A percentile compares a stretch with the other conserved stretches of the same genome.
phyloP scores from a whole-genome alignment of 2,329 filamentous ascomycete species.

The Neonectria sp. region DNA sequence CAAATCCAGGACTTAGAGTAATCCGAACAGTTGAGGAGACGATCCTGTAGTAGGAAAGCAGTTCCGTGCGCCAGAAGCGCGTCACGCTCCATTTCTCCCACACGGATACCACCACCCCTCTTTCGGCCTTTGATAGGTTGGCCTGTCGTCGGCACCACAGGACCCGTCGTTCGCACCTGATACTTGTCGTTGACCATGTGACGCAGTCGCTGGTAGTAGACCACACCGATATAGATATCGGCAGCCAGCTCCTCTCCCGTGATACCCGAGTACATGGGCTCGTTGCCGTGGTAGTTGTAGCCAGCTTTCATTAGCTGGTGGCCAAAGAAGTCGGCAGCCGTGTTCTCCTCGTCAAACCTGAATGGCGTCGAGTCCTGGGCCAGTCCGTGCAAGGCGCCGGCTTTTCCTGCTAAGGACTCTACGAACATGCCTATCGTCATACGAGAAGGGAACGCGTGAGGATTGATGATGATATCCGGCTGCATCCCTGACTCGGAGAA shows the following conservation, averaged over 20 bases:
- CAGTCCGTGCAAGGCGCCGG: constrained; percentile 93
- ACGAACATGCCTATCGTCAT: constrained; percentile 99
- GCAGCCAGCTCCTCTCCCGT: constrained; percentile 94
- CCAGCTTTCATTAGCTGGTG: constrained; percentile 95
- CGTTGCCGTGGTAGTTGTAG: constrained; percentile 98
- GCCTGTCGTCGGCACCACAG: constrained; percentile 89
- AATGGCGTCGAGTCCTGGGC: constrained; percentile 97
- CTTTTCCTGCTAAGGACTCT: constrained; percentile 95
- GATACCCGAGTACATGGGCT: constrained; percentile 98
- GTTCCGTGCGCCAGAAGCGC: constrained; percentile 95
- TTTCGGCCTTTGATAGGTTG: constrained; percentile 98
- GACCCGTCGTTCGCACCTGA: constrained; percentile 96
- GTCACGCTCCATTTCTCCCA: constrained; percentile 99
- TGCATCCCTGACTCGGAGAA: constrained; percentile 98
- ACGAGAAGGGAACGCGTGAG: constrained; percentile 98
- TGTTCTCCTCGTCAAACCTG: constrained; percentile 92
- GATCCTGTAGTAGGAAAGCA: constrained; percentile 94
- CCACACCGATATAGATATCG: constrained; percentile 96
- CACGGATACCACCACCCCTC: constrained; percentile 97
- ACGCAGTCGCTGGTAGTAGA: constrained; percentile 97
- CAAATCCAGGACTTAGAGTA: constrained; percentile 93
- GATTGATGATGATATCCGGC: constrained; percentile 98
- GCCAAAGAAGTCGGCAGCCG: constrained; percentile 94
- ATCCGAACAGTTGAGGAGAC: constrained; percentile 97
- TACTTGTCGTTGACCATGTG: constrained; percentile 99